These are phyloP conservation scores for Gossypium davidsonii DNA, from an alignment of 441 rosid species.

Conservation along the genomic window DNA sequence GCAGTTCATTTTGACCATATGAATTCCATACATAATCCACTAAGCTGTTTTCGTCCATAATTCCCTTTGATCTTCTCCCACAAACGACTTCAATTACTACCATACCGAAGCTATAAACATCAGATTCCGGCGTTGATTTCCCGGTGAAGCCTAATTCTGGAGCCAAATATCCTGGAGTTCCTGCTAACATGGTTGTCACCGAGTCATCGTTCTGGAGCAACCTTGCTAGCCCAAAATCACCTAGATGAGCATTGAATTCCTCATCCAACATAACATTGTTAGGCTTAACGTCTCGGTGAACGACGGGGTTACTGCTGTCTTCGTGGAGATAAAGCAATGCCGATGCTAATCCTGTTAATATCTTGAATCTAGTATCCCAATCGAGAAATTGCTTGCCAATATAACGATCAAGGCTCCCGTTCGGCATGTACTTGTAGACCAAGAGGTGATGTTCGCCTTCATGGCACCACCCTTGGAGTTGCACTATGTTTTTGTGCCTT, in stretches of 20 bases:
- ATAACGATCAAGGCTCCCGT: constrained; percentile 37
- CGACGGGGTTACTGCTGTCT: constrained; percentile 29
- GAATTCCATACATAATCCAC: constrained; percentile 31
- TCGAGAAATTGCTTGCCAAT: constrained; percentile 22
- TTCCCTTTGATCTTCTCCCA: constrained; percentile 25
- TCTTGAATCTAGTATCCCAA: constrained; percentile 24
- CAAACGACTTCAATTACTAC: constrained; percentile 32
- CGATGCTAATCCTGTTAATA: constrained; percentile 34
- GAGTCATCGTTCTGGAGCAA: constrained; percentile 23
- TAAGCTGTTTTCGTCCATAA: constrained; percentile 27
- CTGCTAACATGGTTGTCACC: constrained; percentile 28
- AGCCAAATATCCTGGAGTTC: constrained; percentile 36
- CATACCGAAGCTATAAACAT: constrained; percentile 33
- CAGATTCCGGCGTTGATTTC: constrained; percentile 26
- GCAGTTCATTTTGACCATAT: constrained; percentile 15
- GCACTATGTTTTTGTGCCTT: constrained; percentile 39
- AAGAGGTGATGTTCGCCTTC: constrained; percentile 32
- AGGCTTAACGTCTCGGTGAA: constrained; percentile 34
- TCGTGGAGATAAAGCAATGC: constrained; percentile 38
- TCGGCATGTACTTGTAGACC: constrained; percentile 37
- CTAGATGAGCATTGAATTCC: constrained; percentile 25
- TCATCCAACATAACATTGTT: constrained; percentile 29
- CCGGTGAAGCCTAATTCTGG: constrained; percentile 29
- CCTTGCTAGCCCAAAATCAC: constrained; percentile 35
- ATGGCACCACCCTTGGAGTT: constrained; percentile 41